Conservation (phyloP, 2,329 filamentous ascomycete species). For the Orbilia quercus region DNA sequence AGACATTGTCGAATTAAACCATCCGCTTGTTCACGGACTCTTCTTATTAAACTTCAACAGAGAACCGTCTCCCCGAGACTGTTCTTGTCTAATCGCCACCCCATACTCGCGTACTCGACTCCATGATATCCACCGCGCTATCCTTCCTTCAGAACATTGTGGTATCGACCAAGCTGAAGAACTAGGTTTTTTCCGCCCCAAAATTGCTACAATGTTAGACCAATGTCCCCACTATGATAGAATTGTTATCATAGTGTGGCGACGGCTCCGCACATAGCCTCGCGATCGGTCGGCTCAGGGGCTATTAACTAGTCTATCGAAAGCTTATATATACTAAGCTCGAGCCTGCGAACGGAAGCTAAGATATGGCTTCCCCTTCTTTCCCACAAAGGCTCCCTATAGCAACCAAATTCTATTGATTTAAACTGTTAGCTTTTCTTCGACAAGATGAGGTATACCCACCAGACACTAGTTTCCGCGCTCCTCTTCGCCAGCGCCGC, state of each 20-base stretch:
- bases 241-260: too few species aligned
- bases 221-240: too few species aligned
- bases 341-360: too few species aligned
- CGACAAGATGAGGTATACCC: constrained; percentile 14
- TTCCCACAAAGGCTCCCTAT: too few species aligned
- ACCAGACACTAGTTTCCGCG: not conserved
- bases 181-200: too few species aligned
- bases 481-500: constrained; percentile 14
- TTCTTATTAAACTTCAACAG: too few species aligned
- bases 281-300: too few species aligned
- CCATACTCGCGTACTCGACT: not conserved
- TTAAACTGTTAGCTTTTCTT: not conserved
- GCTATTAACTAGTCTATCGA: too few species aligned
- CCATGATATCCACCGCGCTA: constrained; percentile 1
- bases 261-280: too few species aligned
- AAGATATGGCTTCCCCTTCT: not conserved
- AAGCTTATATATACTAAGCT: too few species aligned
- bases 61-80: constrained; percentile 1
- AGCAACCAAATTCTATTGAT: not conserved
- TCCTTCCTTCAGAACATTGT: constrained; percentile 14
- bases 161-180: not conserved
- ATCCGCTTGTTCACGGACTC: not conserved
- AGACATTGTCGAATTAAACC: not conserved
- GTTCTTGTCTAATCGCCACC: not conserved
- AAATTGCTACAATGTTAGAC: too few species aligned